Evolutionary conservation across 2,329 filamentous ascomycete genomes (phyloP), one percentile per base, ranked within the genome.

Genomic region (Stemphylium vesicarium): DNA sequence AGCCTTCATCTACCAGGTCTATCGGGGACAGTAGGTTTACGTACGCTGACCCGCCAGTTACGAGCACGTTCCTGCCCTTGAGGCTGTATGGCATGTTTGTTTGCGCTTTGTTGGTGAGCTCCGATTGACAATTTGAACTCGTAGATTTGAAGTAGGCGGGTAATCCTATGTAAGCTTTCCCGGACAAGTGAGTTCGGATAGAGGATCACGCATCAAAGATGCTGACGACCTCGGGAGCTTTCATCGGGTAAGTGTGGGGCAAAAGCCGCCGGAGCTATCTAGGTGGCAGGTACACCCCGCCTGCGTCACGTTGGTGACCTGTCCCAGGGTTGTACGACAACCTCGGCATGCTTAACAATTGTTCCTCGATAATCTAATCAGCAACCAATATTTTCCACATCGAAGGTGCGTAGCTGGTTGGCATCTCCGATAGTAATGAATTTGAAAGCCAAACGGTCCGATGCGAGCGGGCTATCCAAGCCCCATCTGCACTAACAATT

Each of bases 1-100:
- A 45, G 15, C 16, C 18, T 26, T 4, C 7, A 3, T 11, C 16
- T 20, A 6, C 3, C 2, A 6, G 15, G 4, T 10, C 24, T 16
- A 37, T n/a, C 5, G 8, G n/a, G 13, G 2, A 36, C 5, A 20
- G 20, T 4, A 5, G 2, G 2, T 12, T n/a, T 20, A 59, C 78
- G 60, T 76, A 88, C 86, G 85, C 80, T 40, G 85, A 87, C 41
- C 84, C 85, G 39, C 84, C 87, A 0, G 85, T 89, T 18, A 90
- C 79, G 13, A 89, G 80, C 24, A 88, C 83, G 63, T 87, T 88
- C 31, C 84, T 80, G 49, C 79, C 81, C 60, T 82, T 82, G 39
- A 89, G 78, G n/a, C 79, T 75, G 75, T 88, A 88, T 2, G 84
- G 83, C 86, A 88, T 89, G 3, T 41, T 59, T 39, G 24, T 13